Percentiles rank a stretch among this genome's conserved stretches.
These are phyloP conservation scores for Afroboletus lepidellus DNA, from an alignment of 1,284 basidiomycete genomes.

Conservation along the genomic window DNA sequence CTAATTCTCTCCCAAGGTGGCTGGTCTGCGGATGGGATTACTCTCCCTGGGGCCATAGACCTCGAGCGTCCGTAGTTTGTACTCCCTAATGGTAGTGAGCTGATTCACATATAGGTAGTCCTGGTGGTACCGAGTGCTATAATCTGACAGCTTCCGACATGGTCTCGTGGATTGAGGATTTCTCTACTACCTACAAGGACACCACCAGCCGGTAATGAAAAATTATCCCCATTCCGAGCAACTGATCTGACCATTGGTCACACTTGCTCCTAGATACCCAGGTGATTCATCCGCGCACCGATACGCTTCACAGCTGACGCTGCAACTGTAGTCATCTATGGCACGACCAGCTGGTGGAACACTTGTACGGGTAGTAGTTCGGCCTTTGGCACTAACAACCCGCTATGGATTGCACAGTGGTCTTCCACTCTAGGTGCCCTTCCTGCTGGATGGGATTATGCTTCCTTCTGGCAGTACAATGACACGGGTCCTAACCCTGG, in stretches of 20 bases:
- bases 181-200: conserved; percentile 60
- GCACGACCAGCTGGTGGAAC: conserved; percentile 66
- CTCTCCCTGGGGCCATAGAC: conserved; percentile 65
- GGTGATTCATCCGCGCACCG: background rate
- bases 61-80: conserved; percentile 49
- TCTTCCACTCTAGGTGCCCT: conserved; percentile 48
- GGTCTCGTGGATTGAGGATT: conserved; percentile 63
- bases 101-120: conserved; percentile 40
- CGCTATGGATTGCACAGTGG: conserved; percentile 61
- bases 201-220: conserved; percentile 44
- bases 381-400: conserved; percentile 48
- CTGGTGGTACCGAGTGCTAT: conserved; percentile 53
- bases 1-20: conserved; percentile 42
- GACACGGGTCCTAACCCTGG: conserved; percentile 53
- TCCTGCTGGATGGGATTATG: conserved; percentile 55
- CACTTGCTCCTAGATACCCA: conserved; percentile 33
- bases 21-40: conserved; percentile 58
- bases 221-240: background rate
- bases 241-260: conserved; percentile 2
- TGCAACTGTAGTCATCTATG: conserved; percentile 49
- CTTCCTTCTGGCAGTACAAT: conserved; percentile 66
- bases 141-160: conserved; percentile 51
- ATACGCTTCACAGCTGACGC: background rate
- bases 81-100: background rate
- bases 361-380: conserved; percentile 60